phyloP scores from a whole-genome alignment of 1,284 basidiomycete genomes.

The Pterulicium gracile region DNA sequence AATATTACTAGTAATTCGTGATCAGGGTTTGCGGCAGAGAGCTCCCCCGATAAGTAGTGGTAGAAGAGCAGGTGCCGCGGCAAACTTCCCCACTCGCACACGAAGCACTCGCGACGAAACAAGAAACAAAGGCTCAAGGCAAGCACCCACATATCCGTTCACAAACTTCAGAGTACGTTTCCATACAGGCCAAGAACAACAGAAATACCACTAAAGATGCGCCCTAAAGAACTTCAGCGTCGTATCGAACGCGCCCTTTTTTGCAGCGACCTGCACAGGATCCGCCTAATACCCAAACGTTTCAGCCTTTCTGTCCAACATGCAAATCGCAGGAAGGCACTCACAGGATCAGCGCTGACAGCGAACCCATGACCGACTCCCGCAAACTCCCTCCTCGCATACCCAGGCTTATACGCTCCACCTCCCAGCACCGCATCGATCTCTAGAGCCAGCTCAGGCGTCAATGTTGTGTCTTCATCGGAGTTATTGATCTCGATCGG shows the following conservation, averaged over 20 bases:
- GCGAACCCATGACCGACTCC: slow-evolving; percentile 42
- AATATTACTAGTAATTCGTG: no score
- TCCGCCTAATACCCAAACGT: slow-evolving; percentile 3
- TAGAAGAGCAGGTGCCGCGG: no score
- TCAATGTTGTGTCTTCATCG: slow-evolving; percentile 12
- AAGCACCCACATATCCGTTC: no score
- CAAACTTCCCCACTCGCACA: no score
- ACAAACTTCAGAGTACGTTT: no score
- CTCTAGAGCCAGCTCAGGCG: slow-evolving; percentile 10
- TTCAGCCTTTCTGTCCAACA: background rate
- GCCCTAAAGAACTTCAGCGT: slow-evolving; percentile 10
- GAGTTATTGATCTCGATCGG: slow-evolving; percentile 13
- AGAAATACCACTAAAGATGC: no score
- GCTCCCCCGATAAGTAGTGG: no score
- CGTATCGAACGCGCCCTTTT: slow-evolving; percentile 12
- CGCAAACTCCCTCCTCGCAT: slow-evolving; percentile 27
- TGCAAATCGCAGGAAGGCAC: background rate
- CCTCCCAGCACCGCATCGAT: slow-evolving; percentile 11
- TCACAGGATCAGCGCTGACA: slow-evolving; percentile 21
- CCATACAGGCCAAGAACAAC: no score
- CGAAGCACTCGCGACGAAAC: no score
- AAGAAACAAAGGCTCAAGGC: no score
- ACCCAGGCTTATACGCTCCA: slow-evolving; percentile 16
- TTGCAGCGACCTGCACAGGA: slow-evolving; percentile 13
- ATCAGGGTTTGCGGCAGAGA: no score